Percentiles rank a stretch among this genome's conserved stretches.
phyloP scores from a whole-genome alignment of 495 filamentous ascomycete species.

The Penicillium dipodomyicola region DNA sequence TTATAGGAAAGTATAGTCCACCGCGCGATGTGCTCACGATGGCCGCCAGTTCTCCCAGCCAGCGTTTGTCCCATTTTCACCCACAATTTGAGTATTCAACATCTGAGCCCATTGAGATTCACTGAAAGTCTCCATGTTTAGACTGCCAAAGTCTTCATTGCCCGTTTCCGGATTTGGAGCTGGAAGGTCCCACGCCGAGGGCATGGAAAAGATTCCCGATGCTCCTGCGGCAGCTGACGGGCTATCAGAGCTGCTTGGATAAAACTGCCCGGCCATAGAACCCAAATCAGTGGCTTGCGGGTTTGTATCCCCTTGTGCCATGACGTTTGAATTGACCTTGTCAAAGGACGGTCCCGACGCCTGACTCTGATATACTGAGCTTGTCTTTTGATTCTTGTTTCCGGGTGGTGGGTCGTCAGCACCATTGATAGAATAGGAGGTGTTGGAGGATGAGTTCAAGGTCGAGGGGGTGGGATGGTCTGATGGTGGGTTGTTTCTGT shows the following conservation, averaged over 20 bases:
- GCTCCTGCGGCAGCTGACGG: constrained; percentile 13
- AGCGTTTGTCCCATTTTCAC: constrained; percentile 10
- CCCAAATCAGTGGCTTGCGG: constrained; percentile 15
- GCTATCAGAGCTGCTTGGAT: constrained; percentile 11
- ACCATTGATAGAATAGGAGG: constrained; percentile 31
- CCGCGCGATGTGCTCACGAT: constrained; percentile 13
- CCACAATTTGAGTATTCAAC: constrained; percentile 32
- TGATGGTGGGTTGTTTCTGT: constrained; percentile 31
- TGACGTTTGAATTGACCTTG: constrained; percentile 17
- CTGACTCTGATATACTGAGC: constrained; percentile 9
- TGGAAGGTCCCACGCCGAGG: constrained; percentile 31
- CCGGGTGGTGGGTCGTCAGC: constrained; percentile 24
- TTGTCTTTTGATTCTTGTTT: constrained; percentile 21
- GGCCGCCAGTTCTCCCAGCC: constrained; percentile 34
- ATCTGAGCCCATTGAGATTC: constrained; percentile 42
- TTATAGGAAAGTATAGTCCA: background rate
- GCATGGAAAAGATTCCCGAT: constrained; percentile 15
- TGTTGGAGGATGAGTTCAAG: constrained; percentile 38
- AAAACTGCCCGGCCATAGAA: constrained; percentile 17
- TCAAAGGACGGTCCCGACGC: constrained; percentile 19
- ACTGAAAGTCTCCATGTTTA: constrained; percentile 28
- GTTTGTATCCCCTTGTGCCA: constrained; percentile 15
- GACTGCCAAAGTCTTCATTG: constrained; percentile 21
- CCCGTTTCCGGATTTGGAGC: constrained; percentile 14
- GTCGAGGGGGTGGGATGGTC: constrained; percentile 39